phyloP scores from a whole-genome alignment of 805 yeast species.

The Starmerella apis region DNA sequence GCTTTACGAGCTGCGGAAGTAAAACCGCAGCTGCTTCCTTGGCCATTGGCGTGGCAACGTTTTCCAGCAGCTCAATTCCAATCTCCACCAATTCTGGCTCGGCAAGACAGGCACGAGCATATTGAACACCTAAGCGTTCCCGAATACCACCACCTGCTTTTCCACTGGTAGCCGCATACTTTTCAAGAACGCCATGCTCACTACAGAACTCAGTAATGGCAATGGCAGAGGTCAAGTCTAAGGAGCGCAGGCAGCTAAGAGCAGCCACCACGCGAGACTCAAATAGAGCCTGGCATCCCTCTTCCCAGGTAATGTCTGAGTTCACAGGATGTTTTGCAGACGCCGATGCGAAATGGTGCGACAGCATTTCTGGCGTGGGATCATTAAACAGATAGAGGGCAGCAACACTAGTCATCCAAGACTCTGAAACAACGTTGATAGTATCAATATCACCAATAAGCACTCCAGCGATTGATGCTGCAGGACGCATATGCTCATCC shows the following conservation, averaged over 20 bases:
- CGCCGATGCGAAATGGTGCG: conserved; percentile 11
- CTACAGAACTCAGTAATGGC: conserved; percentile 20
- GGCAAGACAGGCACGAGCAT: conserved; percentile 15
- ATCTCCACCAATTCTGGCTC: conserved; percentile 10
- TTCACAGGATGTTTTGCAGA: conserved; percentile 8
- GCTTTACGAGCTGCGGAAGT: conserved; percentile 19
- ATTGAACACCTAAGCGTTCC: conserved; percentile 20
- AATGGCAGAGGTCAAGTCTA: conserved; percentile 18
- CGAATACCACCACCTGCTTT: conserved; percentile 14
- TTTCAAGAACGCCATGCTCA: conserved; percentile 15
- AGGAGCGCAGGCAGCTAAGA: conserved; percentile 13
- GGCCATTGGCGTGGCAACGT: conserved; percentile 18
- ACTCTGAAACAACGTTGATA: conserved; percentile 2
- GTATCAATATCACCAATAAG: conserved; percentile 16
- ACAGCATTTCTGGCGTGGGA: conserved; percentile 17
- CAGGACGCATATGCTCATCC: neutral
- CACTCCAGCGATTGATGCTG: conserved; percentile 8
- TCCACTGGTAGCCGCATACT: conserved; percentile 8
- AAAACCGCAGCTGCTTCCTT: conserved; percentile 9
- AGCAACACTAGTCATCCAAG: conserved; percentile 20
- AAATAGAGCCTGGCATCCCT: conserved; percentile 20
- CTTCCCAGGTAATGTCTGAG: conserved; percentile 22
- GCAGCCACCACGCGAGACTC: conserved; percentile 19
- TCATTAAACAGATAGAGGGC: conserved; percentile 18
- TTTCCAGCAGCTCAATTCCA: conserved; percentile 19